Conservation (phyloP, 148 eudicot species). For the Amaranthus palmeri region DNA sequence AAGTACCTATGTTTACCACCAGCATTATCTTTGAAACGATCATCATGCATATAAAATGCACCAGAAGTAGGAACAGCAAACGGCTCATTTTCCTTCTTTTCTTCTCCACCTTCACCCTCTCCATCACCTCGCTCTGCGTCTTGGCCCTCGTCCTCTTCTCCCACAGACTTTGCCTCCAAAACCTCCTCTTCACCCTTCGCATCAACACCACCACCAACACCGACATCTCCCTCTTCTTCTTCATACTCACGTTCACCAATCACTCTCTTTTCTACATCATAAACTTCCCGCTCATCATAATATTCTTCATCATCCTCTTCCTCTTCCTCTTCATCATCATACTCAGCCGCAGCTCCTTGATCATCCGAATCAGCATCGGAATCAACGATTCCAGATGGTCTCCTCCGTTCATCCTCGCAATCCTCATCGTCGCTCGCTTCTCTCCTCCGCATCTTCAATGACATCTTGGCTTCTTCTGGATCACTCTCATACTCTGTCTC, state of each 20-base stretch:
- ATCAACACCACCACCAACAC: constrained; percentile 12
- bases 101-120: constrained; percentile 29
- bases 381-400: constrained; percentile 24
- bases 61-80: constrained; percentile 90
- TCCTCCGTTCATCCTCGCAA: constrained; percentile 22
- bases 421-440: constrained; percentile 86
- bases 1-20: constrained; percentile 74
- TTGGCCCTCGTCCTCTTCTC: constrained; percentile 16
- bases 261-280: constrained; percentile 27
- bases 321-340: constrained; percentile 47
- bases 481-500: constrained; percentile 89
- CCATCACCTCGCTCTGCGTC: constrained; percentile 21
- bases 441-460: constrained; percentile 67
- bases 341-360: constrained; percentile 70
- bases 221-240: constrained; percentile 10
- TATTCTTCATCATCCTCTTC: constrained; percentile 27
- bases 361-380: constrained; percentile 65
- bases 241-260: constrained; percentile 14
- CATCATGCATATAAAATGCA: constrained; percentile 98
- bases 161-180: constrained; percentile 4
- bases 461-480: constrained; percentile 75
- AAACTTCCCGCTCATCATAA: constrained; percentile 30
- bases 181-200: constrained; percentile 17
- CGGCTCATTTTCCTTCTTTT: constrained; percentile 83
- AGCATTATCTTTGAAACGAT: constrained; percentile 65